These are phyloP conservation scores for Basidiobolus meristosporus DNA, from an alignment of 371 early-diverging fungal genomes.

Conservation along the genomic window DNA sequence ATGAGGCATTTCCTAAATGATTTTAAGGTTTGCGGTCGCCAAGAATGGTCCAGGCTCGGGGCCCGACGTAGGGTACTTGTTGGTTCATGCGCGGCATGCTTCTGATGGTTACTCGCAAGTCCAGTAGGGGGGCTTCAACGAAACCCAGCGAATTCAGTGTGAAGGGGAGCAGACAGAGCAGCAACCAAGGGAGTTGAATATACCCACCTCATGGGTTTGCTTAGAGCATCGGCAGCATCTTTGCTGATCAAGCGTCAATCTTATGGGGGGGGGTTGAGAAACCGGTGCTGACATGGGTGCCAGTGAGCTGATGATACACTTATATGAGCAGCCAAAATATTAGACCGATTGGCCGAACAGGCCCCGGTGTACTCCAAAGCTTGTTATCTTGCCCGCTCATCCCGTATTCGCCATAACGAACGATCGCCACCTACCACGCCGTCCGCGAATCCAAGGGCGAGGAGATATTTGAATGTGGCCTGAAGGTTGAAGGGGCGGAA, in stretches of 20 bases:
- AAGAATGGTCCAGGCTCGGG: too few relatives aligned
- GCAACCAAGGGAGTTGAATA: too few relatives aligned
- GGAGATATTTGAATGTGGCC: slow-evolving; percentile 97
- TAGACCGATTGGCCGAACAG: slow-evolving; percentile 99
- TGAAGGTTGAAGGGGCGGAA: slow-evolving; percentile 99
- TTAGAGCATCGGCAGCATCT: slow-evolving; percentile 2
- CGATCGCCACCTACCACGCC: slow-evolving; percentile 98
- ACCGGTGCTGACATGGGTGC: slow-evolving; percentile 99
- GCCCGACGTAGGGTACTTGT: too few relatives aligned
- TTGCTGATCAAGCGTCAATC: slow-evolving; percentile 59
- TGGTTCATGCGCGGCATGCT: too few relatives aligned
- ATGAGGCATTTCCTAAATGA: too few relatives aligned
- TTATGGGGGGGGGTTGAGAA: slow-evolving; percentile 98
- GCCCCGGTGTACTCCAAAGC: slow-evolving; percentile 99
- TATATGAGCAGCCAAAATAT: slow-evolving; percentile 99
- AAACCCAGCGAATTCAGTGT: too few relatives aligned
- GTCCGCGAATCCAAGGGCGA: slow-evolving; percentile 79
- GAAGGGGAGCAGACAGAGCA: too few relatives aligned
- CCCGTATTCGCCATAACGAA: slow-evolving; percentile 99
- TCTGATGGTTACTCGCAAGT: too few relatives aligned
- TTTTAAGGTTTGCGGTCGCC: too few relatives aligned
- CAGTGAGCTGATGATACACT: slow-evolving; percentile 97
- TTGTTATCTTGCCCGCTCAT: slow-evolving; percentile 98
- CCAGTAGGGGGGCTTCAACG: too few relatives aligned
- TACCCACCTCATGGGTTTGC: too few relatives aligned